Conservation (phyloP, 2,329 filamentous ascomycete species). For the Paramyrothecium roridum region DNA sequence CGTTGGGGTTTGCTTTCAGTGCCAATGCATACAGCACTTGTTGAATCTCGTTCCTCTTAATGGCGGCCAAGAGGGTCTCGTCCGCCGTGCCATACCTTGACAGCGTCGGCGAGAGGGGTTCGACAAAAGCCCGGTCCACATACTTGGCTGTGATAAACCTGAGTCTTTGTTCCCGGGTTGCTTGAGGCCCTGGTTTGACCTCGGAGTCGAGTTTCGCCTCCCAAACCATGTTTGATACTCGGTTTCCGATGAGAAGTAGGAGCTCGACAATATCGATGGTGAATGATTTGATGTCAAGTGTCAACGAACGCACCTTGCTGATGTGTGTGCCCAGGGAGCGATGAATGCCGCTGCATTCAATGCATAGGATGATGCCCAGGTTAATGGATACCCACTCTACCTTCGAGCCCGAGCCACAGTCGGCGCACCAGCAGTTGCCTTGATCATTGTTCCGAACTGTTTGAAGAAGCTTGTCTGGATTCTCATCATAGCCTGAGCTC, state of each 20-base stretch:
- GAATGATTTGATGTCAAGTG: slow-evolving; percentile 92
- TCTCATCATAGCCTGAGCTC: slow-evolving; percentile 74
- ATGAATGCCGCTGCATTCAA: slow-evolving; percentile 97
- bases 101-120: slow-evolving; percentile 70
- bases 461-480: slow-evolving; percentile 81
- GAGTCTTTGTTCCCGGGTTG: slow-evolving; percentile 85
- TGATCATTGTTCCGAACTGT: slow-evolving; percentile 86
- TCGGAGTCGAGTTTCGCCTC: slow-evolving; percentile 77
- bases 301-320: slow-evolving; percentile 93
- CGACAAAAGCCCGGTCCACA: slow-evolving; percentile 77
- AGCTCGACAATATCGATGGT: slow-evolving; percentile 96
- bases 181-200: slow-evolving; percentile 70
- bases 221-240: slow-evolving; percentile 95
- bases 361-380: slow-evolving; percentile 91
- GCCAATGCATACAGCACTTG: slow-evolving; percentile 89
- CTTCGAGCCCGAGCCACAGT: slow-evolving; percentile 87
- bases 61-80: slow-evolving; percentile 84
- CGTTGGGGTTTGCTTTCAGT: slow-evolving; percentile 82
- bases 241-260: slow-evolving; percentile 85
- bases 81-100: slow-evolving; percentile 77
- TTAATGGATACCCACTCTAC: slow-evolving; percentile 99
- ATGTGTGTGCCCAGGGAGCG: slow-evolving; percentile 95
- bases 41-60: slow-evolving; percentile 95
- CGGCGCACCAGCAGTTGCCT: slow-evolving; percentile 89
- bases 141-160: slow-evolving; percentile 96